Evolutionary conservation across 192 early-diverging fungal species (phyloP), one percentile per base, ranked within the genome.

Genomic region (Phycomyces nitens): DNA sequence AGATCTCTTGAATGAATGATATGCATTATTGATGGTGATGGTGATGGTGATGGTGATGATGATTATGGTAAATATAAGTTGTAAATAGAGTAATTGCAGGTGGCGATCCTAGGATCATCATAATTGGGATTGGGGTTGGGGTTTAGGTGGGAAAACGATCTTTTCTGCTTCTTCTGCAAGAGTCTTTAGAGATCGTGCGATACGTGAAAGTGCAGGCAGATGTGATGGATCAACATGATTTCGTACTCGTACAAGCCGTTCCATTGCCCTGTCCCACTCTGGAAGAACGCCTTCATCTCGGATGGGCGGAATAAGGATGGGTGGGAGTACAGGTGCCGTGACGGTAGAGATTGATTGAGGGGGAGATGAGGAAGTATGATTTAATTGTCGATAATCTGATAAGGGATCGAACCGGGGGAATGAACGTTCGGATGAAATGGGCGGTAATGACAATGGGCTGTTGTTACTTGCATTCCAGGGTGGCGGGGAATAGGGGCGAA

Each of bases 361-460:
- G 2, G 44, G 18, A 18, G 18, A 11, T 2, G 44, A 47, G 44
- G 18, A 18, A 47, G 44, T 34, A 34, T 7, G 2, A 34, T 7
- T 34, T 34, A 7, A 34, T 34, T 63, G 44, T 14, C 62, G 51
- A 42, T 63, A 63, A 34, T 63, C 62, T 22, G 52, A 63, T 42
- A 63, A 24, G 21, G 62, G 62, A 63, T 63, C 62, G 53, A 63
- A 63, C 7, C 41, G 47, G n/a, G 44, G 44, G 18, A 47, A 47
- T 14, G 44, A 47, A n/a, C 44, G 44, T 3, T 47, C 44, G 12
- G 44, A 47, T 14, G 44, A 47, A 47, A 47, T 47, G 11, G 44
- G 44, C 3, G 44, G 44, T n/a, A 47, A 18, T n/a, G 44, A 14
- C 44, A 47, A 14, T n/a, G 44, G 18, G 29, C 29, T 34, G 29